Base-by-base conservation (phyloP, 116 monocot genomes). In the Zostera marina region DNA sequence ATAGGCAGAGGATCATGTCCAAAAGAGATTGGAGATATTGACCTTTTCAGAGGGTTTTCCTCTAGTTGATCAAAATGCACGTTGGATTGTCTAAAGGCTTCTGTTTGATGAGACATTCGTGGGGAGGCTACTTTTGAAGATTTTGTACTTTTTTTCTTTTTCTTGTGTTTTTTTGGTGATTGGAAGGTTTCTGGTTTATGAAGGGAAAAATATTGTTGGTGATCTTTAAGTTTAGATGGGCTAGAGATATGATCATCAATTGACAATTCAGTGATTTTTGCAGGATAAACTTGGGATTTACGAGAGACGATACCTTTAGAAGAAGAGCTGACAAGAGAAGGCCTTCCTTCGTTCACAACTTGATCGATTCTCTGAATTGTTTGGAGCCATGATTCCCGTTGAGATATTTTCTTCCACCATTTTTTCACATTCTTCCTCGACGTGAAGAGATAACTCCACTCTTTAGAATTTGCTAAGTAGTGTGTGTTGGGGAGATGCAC, bases 401-500 rank as follows among this genome's bases (percentile, higher is more conserved):
- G 19, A 19, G 49, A 51, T 16, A 51, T 51, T 51, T 38, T 32
- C 41, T 71, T 51, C 71, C 72, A 78, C 89, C 89, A 89, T 44
- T 66, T 75, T 8, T 52, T 66, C 16, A 89, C 74, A 65, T 89
- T 70, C 69, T 75, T 80, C 61, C 81, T 80, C 0, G 66, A 61
- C 5, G 77, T 54, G 49, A 83, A 83, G 8, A 84, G 73, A 64
- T 83, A 54, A 7, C 62, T 52, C 64, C 60, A 72, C 32, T 73
- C 48, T 9, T 46, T 26, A 12, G 80, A 78, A 15, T 59, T 69
- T 2, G 63, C 63, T 0, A 89, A 54, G 65, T 76, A 78, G 64
- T 89, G 66, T 11, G 84, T 61, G 52, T 77, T 75, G 10, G 92
- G 92, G 23, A 93, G 78, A 57, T 93, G 92, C 3, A 66, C 59